These are phyloP conservation scores for Pleurotus citrinopileatus DNA, from an alignment of 768 basidiomycete species.

Conservation along the genomic window DNA sequence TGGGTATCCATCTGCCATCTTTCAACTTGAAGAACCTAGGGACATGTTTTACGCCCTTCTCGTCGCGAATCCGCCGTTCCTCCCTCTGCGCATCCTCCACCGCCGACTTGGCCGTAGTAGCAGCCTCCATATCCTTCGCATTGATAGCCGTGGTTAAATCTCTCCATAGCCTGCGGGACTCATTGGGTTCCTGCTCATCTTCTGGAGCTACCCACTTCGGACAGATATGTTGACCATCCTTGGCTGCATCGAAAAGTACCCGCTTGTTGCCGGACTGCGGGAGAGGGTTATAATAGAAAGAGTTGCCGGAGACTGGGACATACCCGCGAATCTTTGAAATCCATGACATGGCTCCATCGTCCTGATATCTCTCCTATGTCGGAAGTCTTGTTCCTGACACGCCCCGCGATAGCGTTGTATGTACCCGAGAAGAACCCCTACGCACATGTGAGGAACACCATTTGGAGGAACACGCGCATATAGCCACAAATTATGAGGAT, in stretches of 20 bases:
- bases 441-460: background rate
- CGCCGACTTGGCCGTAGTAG: conserved; percentile 83
- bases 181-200: conserved; percentile 84
- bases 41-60: conserved; percentile 62
- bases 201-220: conserved; percentile 87
- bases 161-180: conserved; percentile 88
- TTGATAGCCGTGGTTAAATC: conserved; percentile 83
- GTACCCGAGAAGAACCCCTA: conserved; percentile 97
- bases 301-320: conserved; percentile 13
- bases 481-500: too few relatives aligned
- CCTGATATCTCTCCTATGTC: conserved; percentile 88
- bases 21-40: conserved; percentile 77
- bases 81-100: conserved; percentile 95
- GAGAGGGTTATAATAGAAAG: background rate
- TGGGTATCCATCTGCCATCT: conserved; percentile 83
- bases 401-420: conserved; percentile 87
- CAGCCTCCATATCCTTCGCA: conserved; percentile 89
- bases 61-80: conserved; percentile 68
- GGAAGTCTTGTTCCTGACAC: conserved; percentile 58
- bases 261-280: conserved; percentile 64
- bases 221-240: conserved; percentile 68
- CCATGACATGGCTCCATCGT: conserved; percentile 89
- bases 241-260: conserved; percentile 80
- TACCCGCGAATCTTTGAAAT: conserved; percentile 72
- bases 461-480: background rate